Conservation (phyloP, 2,329 filamentous ascomycete genomes). For the Apiospora arundinis region DNA sequence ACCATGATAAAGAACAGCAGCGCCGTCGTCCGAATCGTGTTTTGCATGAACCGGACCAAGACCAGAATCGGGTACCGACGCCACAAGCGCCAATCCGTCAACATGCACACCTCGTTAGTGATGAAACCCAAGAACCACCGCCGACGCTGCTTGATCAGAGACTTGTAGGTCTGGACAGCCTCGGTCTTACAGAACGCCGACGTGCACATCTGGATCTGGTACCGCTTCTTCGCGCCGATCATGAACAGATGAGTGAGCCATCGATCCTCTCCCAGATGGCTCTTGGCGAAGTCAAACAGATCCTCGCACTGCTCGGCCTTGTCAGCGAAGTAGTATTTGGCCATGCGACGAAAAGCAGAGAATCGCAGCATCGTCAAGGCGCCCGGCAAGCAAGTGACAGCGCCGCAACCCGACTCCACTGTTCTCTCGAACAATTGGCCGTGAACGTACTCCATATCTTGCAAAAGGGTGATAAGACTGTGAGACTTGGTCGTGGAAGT, state of each 20-base stretch:
- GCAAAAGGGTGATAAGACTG: conserved; percentile 86
- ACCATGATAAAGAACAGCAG: conserved; percentile 94
- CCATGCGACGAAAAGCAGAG: conserved; percentile 95
- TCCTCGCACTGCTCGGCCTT: conserved; percentile 96
- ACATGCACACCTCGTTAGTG: conserved; percentile 97
- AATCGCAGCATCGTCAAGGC: conserved; percentile 96
- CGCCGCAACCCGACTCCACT: conserved; percentile 91
- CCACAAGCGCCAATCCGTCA: conserved; percentile 94
- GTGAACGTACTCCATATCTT: conserved; percentile 98
- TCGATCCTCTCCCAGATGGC: conserved; percentile 91
- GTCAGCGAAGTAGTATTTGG: conserved; percentile 97
- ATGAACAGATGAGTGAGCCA: conserved; percentile 99
- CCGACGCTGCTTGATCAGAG: conserved; percentile 90
- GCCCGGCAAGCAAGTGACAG: conserved; percentile 93
- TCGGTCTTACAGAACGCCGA: conserved; percentile 99
- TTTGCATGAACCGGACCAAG: conserved; percentile 89
- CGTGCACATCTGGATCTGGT: conserved; percentile 97
- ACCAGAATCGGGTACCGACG: conserved; percentile 86
- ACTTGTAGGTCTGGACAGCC: conserved; percentile 85
- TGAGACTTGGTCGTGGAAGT: conserved; percentile 91
- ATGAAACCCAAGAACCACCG: conserved; percentile 98
- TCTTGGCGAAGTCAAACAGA: conserved; percentile 95
- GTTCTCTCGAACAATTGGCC: conserved; percentile 95
- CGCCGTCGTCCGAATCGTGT: conserved; percentile 93
- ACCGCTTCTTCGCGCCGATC: conserved; percentile 91